These are phyloP conservation scores for Fusarium napiforme DNA, from an alignment of 2,329 filamentous ascomycete species.

Conservation along the genomic window DNA sequence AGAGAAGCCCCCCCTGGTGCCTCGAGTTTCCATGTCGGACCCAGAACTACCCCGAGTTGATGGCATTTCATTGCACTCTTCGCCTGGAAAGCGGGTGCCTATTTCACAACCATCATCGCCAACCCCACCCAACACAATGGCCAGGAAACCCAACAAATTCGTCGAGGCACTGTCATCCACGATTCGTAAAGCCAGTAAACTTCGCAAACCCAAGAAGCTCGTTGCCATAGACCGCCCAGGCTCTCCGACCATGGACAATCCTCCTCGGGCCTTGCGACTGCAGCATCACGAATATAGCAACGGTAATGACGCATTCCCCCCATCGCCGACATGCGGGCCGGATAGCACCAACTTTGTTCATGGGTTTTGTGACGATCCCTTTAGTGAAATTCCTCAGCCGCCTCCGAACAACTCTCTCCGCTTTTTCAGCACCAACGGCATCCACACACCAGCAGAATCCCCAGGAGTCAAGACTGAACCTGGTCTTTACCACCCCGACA, in stretches of 20 bases:
- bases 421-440: conserved; percentile 48
- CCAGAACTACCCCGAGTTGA: conserved; percentile 60
- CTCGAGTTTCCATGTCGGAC: conserved; percentile 58
- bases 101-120: conserved; percentile 49
- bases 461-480: conserved; percentile 50
- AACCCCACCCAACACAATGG: conserved; percentile 46
- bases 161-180: conserved; percentile 56
- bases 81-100: conserved; percentile 47
- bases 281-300: conserved; percentile 41
- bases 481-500: conserved; percentile 42
- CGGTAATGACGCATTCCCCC: conserved; percentile 40
- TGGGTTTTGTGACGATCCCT: conserved; percentile 54
- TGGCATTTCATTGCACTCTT: conserved; percentile 57
- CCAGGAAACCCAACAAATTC: conserved; percentile 53
- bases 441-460: conserved; percentile 54
- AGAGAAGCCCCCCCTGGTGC: conserved; percentile 40
- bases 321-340: conserved; percentile 44
- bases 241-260: conserved; percentile 50
- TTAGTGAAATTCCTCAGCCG: conserved; percentile 48
- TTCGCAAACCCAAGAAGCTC: conserved; percentile 48
- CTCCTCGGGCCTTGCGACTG: conserved; percentile 50
- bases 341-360: conserved; percentile 48
- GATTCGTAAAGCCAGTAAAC: conserved; percentile 52
- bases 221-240: conserved; percentile 39
- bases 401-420: conserved; percentile 40